phyloP scores from a whole-genome alignment of 1,139 yeast genomes.

The Yamadazyma atlantica region DNA sequence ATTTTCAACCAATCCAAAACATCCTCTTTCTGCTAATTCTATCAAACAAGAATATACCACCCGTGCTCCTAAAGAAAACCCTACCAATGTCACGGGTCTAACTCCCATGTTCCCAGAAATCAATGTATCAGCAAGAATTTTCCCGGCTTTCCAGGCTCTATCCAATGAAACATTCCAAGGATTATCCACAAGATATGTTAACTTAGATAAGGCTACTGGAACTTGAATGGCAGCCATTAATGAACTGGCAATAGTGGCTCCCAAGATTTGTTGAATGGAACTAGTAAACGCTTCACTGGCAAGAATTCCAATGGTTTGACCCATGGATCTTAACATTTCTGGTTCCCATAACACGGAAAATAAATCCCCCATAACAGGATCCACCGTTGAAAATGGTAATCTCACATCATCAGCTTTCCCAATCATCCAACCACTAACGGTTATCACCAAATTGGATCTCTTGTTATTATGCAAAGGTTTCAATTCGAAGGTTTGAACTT shows the following conservation, averaged over 20 bases:
- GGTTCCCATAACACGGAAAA: conserved; percentile 97
- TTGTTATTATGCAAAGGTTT: conserved; percentile 90
- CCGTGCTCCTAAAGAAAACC: conserved; percentile 92
- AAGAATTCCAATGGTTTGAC: conserved; percentile 89
- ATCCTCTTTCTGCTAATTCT: conserved; percentile 84
- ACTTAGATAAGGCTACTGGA: conserved; percentile 87
- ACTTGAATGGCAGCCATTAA: conserved; percentile 94
- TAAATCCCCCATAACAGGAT: conserved; percentile 96
- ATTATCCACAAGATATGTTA: conserved; percentile 87
- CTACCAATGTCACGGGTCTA: conserved; percentile 88
- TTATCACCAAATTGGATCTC: conserved; percentile 82
- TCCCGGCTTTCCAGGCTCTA: conserved; percentile 96
- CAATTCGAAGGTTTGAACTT: conserved; percentile 90
- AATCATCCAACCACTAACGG: conserved; percentile 98
- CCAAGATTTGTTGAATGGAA: conserved; percentile 91
- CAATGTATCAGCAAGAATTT: conserved; percentile 86
- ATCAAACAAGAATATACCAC: conserved; percentile 87
- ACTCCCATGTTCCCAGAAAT: conserved; percentile 87
- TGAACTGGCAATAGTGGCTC: conserved; percentile 88
- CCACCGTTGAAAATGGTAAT: conserved; percentile 92
- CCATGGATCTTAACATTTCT: conserved; percentile 93
- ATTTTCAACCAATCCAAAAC: conserved; percentile 85
- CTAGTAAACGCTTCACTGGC: conserved; percentile 94
- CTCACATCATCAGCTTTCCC: conserved; percentile 95
- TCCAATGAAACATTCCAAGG: conserved; percentile 98